These are phyloP conservation scores for Xylariaceae sp. DNA, from an alignment of 2,329 filamentous ascomycete species.

Conservation along the genomic window DNA sequence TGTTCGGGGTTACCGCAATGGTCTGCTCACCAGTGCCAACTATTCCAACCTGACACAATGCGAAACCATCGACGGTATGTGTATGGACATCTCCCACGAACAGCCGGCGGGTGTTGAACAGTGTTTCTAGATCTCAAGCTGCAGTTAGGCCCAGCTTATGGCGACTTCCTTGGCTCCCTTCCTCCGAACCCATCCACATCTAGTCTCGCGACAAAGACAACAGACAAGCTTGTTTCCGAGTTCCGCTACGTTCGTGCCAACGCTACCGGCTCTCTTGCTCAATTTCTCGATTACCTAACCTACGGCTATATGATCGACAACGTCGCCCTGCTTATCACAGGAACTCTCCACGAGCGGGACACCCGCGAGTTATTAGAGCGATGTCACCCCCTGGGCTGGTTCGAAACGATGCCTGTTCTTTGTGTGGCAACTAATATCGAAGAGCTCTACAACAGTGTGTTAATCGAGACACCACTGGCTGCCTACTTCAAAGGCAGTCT, in stretches of 20 bases:
- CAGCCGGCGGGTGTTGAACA: not conserved
- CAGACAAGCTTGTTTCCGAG: slow-evolving; percentile 95
- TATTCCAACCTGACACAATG: slow-evolving; percentile 97
- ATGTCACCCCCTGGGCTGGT: slow-evolving; percentile 97
- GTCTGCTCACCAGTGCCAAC: slow-evolving; percentile 81
- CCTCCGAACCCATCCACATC: slow-evolving; percentile 97
- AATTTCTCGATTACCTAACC: slow-evolving; percentile 97
- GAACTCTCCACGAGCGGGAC: slow-evolving; percentile 94
- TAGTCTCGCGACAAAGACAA: slow-evolving; percentile 87
- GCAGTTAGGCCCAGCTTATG: slow-evolving; percentile 92
- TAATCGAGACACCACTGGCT: slow-evolving; percentile 93
- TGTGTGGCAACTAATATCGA: slow-evolving; percentile 98
- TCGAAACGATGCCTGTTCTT: slow-evolving; percentile 97
- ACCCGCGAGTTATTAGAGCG: slow-evolving; percentile 91
- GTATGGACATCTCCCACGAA: slow-evolving; percentile 4
- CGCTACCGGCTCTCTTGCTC: slow-evolving; percentile 82
- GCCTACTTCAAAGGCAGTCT: slow-evolving; percentile 97
- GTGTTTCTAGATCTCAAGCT: slow-evolving; percentile 78
- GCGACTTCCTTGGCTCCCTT: slow-evolving; percentile 90
- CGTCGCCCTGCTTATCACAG: slow-evolving; percentile 94
- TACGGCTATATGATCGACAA: slow-evolving; percentile 99
- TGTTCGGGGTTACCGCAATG: slow-evolving; percentile 93
- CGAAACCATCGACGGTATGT: slow-evolving; percentile 89
- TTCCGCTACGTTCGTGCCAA: slow-evolving; percentile 96
- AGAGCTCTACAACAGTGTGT: slow-evolving; percentile 95